Conservation (phyloP, 192 early-diverging fungal species). For the Rhizophagus prolifer region DNA sequence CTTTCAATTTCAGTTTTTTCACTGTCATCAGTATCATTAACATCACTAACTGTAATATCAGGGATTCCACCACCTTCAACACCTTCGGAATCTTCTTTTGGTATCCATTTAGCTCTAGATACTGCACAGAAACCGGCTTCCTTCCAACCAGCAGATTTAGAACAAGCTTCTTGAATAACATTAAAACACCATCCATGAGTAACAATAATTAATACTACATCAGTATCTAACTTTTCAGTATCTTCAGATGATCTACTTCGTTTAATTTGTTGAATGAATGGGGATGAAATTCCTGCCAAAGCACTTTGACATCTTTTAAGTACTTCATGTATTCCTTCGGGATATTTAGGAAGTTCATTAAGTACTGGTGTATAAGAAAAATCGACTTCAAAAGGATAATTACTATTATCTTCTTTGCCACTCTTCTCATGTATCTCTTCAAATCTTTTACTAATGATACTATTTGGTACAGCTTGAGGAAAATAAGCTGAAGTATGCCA, state of each 20-base stretch:
- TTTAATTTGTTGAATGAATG: background rate
- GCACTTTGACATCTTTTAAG: background rate
- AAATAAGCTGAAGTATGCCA: constrained; percentile 11
- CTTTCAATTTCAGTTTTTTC: background rate
- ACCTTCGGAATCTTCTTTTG: background rate
- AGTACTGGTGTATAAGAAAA: background rate
- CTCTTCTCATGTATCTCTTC: background rate
- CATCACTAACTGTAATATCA: background rate
- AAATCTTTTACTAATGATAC: background rate
- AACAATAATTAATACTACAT: constrained; percentile 15
- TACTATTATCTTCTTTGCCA: background rate
- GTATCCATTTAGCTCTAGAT: constrained; percentile 15
- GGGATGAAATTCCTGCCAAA: background rate
- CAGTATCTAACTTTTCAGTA: background rate
- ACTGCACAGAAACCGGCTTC: constrained; percentile 7
- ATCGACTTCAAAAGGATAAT: background rate
- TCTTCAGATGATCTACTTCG: background rate
- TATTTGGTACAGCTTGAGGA: constrained; percentile 12
- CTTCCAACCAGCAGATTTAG: background rate
- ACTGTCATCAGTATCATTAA: background rate
- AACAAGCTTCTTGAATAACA: constrained; percentile 21
- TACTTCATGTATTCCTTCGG: constrained; percentile 3
- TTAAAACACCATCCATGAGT: constrained; percentile 23
- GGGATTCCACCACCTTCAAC: background rate
- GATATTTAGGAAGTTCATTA: background rate